Evolutionary conservation across 176 grass and related monocot genomes (phyloP), one percentile per base, ranked within the genome.

Genomic region (Lolium rigidum): DNA sequence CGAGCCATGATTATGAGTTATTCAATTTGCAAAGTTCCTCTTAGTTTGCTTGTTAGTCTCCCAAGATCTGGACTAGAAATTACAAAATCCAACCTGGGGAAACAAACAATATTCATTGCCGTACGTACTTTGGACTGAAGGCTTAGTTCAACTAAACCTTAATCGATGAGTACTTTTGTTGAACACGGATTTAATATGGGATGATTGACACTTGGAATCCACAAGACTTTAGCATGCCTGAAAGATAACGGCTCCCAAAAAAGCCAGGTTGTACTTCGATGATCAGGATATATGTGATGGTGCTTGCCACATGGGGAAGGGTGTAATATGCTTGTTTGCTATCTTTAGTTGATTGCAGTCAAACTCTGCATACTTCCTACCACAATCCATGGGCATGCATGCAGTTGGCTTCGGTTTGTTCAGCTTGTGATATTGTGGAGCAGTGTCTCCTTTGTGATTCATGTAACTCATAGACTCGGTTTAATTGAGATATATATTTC

Each of bases 121-220:
- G 55, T 86, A 35, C 46, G 2, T 86, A 35, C 46, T 2, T 64
- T 39, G 46, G 54, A 63, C 22, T 43, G 15, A n/a, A 35, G 4
- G 48, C 72, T 18, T 75, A 52, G 46, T 10, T 44, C 41, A 78
- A 51, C 21, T 38, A 41, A 54, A 83, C 69, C 73, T 75, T 75
- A 62, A 72, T 1, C 9, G 6, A 26, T 39, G 47, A 50, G 0
- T 72, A 41, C 56, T 56, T 89, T 83, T 74, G 66, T 20, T 50
- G 48, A 20, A 74, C 18, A 79, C 39, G 49, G 47, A 74, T 83
- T 83, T 81, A 57, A 26, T 56, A 67, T 43, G 74, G n/a, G 46
- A 77, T 78, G 62, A 70, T 70, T 82, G 88, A 78, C 83, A 90
- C 72, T 82, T 71, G 83, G 79, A 86, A 86, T 78, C 83, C 88